phyloP scores from a whole-genome alignment of 2,329 filamentous ascomycete genomes.

The Dactylellina sp. region DNA sequence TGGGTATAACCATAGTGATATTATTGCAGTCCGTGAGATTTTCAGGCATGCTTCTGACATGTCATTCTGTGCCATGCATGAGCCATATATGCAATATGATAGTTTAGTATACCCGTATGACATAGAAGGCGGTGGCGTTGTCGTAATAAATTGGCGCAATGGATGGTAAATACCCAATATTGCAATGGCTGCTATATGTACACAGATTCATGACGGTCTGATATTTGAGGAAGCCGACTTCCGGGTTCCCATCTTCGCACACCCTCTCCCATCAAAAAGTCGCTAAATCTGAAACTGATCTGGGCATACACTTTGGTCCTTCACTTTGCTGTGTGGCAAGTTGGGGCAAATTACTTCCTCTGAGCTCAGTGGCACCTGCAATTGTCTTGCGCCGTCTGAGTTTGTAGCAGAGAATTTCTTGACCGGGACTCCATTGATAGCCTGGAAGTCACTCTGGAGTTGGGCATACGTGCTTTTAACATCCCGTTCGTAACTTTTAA shows the following conservation, averaged over 20 bases:
- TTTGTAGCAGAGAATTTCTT: not conserved
- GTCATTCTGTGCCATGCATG: slow-evolving; percentile 29
- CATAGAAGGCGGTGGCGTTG: slow-evolving; percentile 42
- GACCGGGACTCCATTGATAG: slow-evolving; percentile 37
- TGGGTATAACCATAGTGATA: slow-evolving; percentile 5
- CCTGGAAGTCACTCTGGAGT: slow-evolving; percentile 33
- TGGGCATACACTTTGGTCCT: slow-evolving; percentile 18
- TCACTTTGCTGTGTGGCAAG: slow-evolving; percentile 24
- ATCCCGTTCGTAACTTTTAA: slow-evolving; percentile 39
- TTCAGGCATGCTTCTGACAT: slow-evolving; percentile 17
- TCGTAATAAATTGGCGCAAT: slow-evolving; percentile 15
- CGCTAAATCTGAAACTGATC: not conserved
- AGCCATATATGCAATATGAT: slow-evolving; percentile 42
- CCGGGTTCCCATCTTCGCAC: too few relatives aligned
- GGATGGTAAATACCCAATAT: slow-evolving; percentile 13
- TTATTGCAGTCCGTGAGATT: slow-evolving; percentile 14
- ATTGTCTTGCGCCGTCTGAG: not conserved
- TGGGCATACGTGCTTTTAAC: slow-evolving; percentile 30
- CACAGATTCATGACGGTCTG: not conserved
- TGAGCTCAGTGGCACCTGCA: slow-evolving; percentile 2
- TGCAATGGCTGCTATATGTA: not conserved
- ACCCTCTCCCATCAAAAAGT: not conserved
- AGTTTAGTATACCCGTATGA: slow-evolving; percentile 18
- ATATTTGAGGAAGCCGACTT: too few relatives aligned
- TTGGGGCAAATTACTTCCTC: slow-evolving; percentile 32